Evolutionary conservation across 495 filamentous ascomycete genomes (phyloP).

Genomic region (Penicillium longicatenatum): DNA sequence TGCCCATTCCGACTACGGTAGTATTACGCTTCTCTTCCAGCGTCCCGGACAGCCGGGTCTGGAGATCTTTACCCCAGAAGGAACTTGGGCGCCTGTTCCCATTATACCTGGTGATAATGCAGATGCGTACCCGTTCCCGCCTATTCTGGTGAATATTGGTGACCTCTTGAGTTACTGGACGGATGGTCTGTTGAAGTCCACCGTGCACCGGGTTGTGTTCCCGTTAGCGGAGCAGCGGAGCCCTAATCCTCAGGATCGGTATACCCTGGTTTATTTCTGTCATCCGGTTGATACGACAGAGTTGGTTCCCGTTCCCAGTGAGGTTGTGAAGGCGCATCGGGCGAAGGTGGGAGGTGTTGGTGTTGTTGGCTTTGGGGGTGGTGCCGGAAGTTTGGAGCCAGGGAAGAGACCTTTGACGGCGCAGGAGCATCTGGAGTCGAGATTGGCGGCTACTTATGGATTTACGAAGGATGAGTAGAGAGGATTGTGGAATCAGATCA

Average conservation of each 20-base stretch:
- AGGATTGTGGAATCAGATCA: not conserved
- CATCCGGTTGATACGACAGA: constrained; percentile 76
- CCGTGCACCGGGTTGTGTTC: constrained; percentile 88
- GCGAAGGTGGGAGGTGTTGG: constrained; percentile 28
- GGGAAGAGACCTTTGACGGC: constrained; percentile 73
- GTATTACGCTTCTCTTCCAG: constrained; percentile 75
- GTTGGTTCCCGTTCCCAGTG: constrained; percentile 76
- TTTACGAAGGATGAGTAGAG: constrained; percentile 36
- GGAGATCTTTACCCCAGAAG: constrained; percentile 69
- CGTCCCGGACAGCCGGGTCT: constrained; percentile 80
- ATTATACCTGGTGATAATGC: constrained; percentile 41
- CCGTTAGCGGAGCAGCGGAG: constrained; percentile 48
- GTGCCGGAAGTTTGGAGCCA: constrained; percentile 40
- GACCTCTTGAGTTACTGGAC: constrained; percentile 94
- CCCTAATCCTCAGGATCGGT: constrained; percentile 65
- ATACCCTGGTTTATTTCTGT: constrained; percentile 90
- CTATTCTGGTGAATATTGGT: constrained; percentile 91
- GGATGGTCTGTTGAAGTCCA: constrained; percentile 76
- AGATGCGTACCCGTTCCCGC: constrained; percentile 56
- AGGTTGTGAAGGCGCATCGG: constrained; percentile 47
- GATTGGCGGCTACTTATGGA: constrained; percentile 75
- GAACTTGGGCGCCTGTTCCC: constrained; percentile 48
- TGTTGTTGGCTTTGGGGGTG: constrained; percentile 46
- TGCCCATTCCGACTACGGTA: constrained; percentile 69
- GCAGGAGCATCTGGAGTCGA: constrained; percentile 74